Conservation (phyloP, 2,329 filamentous ascomycete species). For the Alternaria burnsii region DNA sequence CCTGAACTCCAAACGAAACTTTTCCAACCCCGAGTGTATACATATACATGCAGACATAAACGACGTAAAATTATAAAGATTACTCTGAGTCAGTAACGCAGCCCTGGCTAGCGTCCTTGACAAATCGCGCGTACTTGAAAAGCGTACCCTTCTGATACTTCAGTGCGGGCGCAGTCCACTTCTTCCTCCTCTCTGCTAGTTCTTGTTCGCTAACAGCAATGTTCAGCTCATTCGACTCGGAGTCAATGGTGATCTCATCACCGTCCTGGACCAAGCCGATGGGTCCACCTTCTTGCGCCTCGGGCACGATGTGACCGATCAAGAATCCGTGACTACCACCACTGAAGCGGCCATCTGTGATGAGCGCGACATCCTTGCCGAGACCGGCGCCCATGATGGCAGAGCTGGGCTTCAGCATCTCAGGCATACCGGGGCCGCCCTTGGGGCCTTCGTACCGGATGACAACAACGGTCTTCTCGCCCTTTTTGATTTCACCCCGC, state of each 20-base stretch:
- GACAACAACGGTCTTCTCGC: conserved; percentile 78
- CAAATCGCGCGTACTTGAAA: conserved; percentile 66
- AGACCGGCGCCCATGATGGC: conserved; percentile 78
- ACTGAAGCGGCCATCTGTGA: conserved; percentile 79
- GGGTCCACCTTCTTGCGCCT: conserved; percentile 84
- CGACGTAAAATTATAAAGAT: conserved; percentile 3
- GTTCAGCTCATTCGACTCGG: conserved; percentile 73
- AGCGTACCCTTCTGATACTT: conserved; percentile 68
- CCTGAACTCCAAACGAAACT: conserved; percentile 4
- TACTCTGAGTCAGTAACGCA: conserved; percentile 64
- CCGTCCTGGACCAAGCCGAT: conserved; percentile 85
- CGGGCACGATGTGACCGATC: conserved; percentile 87
- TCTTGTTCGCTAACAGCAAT: conserved; percentile 73
- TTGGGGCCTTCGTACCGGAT: conserved; percentile 79
- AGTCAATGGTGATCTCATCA: conserved; percentile 82
- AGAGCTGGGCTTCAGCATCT: conserved; percentile 76
- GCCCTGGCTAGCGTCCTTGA: conserved; percentile 66
- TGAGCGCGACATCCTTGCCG: conserved; percentile 75
- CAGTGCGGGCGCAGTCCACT: conserved; percentile 62
- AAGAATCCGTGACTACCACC: conserved; percentile 87
- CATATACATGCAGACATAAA: not conserved
- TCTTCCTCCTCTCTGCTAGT: conserved; percentile 59
- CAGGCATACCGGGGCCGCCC: conserved; percentile 77
- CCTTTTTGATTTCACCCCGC: conserved; percentile 73
- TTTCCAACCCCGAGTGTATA: conserved; percentile 8